Conservation (phyloP, 768 basidiomycete genomes). For the Suillus weaverae region DNA sequence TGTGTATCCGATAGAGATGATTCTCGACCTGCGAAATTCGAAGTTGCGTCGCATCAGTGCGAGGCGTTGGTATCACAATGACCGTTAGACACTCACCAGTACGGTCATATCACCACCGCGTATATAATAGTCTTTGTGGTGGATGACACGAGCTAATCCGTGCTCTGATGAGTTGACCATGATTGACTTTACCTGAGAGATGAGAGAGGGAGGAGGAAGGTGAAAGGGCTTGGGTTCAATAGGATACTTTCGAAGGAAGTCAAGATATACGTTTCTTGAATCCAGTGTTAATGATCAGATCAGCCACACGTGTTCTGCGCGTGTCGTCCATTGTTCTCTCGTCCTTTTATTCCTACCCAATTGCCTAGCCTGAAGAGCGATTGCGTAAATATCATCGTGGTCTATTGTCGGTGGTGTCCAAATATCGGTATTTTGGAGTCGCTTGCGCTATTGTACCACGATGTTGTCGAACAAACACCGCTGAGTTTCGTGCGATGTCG, state of each 20-base stretch:
- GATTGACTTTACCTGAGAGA: constrained; percentile 21
- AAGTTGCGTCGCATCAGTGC: constrained; percentile 4
- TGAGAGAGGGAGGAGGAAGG: constrained; percentile 31
- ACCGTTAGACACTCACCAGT: constrained; percentile 39
- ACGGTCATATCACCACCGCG: constrained; percentile 59
- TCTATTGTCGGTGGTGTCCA: constrained; percentile 6
- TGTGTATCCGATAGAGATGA: constrained; percentile 55
- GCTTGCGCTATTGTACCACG: background rate
- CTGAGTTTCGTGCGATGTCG: background rate
- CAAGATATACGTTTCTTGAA: constrained; percentile 33
- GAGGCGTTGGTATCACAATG: background rate
- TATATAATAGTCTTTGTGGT: constrained; percentile 52
- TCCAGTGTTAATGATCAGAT: constrained; percentile 24
- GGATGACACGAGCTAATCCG: constrained; percentile 33
- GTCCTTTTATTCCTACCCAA: constrained; percentile 20
- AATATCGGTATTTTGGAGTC: background rate
- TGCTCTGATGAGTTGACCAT: constrained; percentile 28
- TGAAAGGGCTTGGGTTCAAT: constrained; percentile 28
- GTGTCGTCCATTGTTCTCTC: constrained; percentile 25
- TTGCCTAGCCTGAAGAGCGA: constrained; percentile 15
- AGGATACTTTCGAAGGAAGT: constrained; percentile 39
- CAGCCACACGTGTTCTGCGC: constrained; percentile 38
- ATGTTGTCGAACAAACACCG: background rate
- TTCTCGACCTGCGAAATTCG: constrained; percentile 50
- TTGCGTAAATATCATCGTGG: constrained; percentile 30